Base-by-base conservation (phyloP, 2,329 filamentous ascomycete species). In the Shiraia bambusicola region DNA sequence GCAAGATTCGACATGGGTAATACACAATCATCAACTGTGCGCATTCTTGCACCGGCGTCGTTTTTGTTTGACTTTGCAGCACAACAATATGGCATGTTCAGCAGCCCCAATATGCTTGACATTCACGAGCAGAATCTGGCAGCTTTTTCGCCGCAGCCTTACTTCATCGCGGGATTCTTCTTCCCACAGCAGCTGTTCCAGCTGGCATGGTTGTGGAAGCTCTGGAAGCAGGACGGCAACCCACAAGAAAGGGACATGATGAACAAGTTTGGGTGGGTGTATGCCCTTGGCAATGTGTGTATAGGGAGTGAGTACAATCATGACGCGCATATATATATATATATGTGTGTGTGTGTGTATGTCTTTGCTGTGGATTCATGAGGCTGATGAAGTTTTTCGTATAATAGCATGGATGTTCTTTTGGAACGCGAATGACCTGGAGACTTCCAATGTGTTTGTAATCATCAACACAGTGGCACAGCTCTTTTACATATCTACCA, bases 151-250 rank as follows among this genome's bases (percentile, higher is more conserved):
- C 79, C 79, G 0, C 76, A 81, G 42, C 78, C 79, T 1, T 78
- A 72, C 54, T 80, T 81, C 63, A 81, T 83, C 46, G 79, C 69
- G 0, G 76, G 67, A 12, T 82, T 83, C 69, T 83, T 83, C 70
- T 79, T 80, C 59, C 78, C 78, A 0, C 79, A 83, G 58, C 79
- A 82, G 57, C 55, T 82, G 3, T 75, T 81, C 58, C 78, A 82
- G 59, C 55, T 81, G 2, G 72, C 68, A 2, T 83, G 78, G 79
- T 63, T 82, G 4, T 82, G 77, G 65, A 72, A 74, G 46, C 66
- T 83, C 2, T 80, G 73, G 67, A 75, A 71, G 37, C 65, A 76
- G 7, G 69, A 76, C 34, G 61, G 70, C 1, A 72, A 65, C 26
- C 61, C 67, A 28, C 68, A 69, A 32, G 75, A 80, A 25, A 50